Conservation (phyloP, 768 basidiomycete species). For the Serendipita sp. region DNA sequence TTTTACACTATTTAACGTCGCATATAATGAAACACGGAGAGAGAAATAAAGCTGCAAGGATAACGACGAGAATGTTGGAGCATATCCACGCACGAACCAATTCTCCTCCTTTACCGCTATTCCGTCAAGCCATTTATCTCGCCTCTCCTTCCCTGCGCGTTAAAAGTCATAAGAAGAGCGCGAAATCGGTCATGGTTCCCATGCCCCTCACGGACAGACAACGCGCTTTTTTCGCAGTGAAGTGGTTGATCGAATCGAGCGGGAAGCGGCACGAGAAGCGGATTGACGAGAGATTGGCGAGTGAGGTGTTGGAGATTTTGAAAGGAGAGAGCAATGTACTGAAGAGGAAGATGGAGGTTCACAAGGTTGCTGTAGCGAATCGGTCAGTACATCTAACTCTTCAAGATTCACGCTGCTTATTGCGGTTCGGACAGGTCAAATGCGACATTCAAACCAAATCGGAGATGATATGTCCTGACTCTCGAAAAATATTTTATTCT, state of each 20-base stretch:
- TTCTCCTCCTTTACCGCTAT: slow-evolving; percentile 62
- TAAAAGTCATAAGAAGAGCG: slow-evolving; percentile 40
- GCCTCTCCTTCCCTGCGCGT: slow-evolving; percentile 57
- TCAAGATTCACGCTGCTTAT: neutral
- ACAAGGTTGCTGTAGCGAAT: slow-evolving; percentile 59
- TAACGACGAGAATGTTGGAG: slow-evolving; percentile 46
- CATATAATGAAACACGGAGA: slow-evolving; percentile 48
- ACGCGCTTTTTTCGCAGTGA: slow-evolving; percentile 50
- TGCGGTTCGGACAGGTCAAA: neutral
- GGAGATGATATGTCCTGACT: neutral
- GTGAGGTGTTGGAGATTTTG: slow-evolving; percentile 54
- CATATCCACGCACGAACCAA: slow-evolving; percentile 61
- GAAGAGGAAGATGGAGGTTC: slow-evolving; percentile 43
- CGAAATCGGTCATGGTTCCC: slow-evolving; percentile 53
- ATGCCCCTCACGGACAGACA: slow-evolving; percentile 68
- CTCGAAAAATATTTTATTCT: no score
- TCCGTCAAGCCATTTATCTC: slow-evolving; percentile 52
- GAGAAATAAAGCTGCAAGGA: slow-evolving; percentile 41
- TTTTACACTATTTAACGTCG: slow-evolving; percentile 52
- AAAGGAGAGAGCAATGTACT: slow-evolving; percentile 28
- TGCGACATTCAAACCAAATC: neutral
- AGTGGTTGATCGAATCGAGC: slow-evolving; percentile 54
- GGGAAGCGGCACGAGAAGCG: slow-evolving; percentile 39
- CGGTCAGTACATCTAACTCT: slow-evolving; percentile 34
- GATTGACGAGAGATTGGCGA: slow-evolving; percentile 55